Evolutionary conservation across 2,329 filamentous ascomycete species (phyloP), one percentile per base, ranked within the genome.

Genomic region (Lachnellula arida): DNA sequence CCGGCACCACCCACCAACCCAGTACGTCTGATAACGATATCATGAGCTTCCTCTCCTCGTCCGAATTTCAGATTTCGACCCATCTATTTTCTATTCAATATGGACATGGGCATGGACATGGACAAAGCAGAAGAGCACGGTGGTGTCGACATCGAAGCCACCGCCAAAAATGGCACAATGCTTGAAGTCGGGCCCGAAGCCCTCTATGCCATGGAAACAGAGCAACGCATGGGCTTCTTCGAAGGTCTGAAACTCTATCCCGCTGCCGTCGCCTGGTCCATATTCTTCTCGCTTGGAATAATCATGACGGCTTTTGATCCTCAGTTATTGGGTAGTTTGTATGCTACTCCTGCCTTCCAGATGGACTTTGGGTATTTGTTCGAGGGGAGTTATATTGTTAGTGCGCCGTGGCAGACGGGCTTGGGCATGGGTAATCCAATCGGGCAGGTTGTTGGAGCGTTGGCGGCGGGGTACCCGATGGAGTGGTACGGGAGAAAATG

Each of bases 391-490:
- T 65, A 63, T 54, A 57, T 58, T 4, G 61, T 67, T 28, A 59
- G 57, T 43, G 64, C 65, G 40, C 60, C 57, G 4, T 67, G 65
- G 65, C 65, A 67, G 48, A 63, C 60, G 12, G 64, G 54, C 17
- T 48, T 67, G 3, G 63, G 63, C 9, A 65, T 63, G 57, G 63
- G 62, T 11, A 64, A 60, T 53, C 61, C 63, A 2, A 63, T 67
- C 19, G 64, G 64, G 4, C 60, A 62, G 47, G 55, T 67, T 19
- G 14, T 67, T 3, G 64, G 64, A 5, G 80, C 80, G 11, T 70
- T 84, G 25, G 63, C 60, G 78, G 81, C 35, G 76, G 86, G 59
- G 2, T 66, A 40, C 46, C 64, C 63, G 2, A 47, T 66, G 23
- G 64, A 66, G 34, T 53, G 53, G 44, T 64, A 53, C 12, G 64